These are phyloP conservation scores for Leccinum subtestaceum DNA, from an alignment of 768 basidiomycete species.

Conservation along the genomic window DNA sequence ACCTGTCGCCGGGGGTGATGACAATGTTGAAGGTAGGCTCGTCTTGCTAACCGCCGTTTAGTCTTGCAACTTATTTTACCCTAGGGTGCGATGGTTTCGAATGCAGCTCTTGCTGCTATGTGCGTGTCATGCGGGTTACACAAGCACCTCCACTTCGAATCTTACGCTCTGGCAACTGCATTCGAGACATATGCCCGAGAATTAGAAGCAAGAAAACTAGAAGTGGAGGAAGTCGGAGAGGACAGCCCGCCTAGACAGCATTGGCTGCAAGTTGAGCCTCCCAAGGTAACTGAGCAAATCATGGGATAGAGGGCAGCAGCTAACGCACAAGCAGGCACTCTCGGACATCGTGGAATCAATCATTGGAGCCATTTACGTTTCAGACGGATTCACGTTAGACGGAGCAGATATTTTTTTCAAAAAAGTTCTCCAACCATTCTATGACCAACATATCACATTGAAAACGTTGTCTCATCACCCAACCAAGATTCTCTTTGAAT, in stretches of 20 bases:
- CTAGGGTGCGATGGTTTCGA: conserved; percentile 85
- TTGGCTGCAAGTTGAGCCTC: conserved; percentile 74
- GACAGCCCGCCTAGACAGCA: conserved; percentile 60
- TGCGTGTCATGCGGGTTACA: conserved; percentile 70
- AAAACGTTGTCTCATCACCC: conserved; percentile 76
- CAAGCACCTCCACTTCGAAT: conserved; percentile 57
- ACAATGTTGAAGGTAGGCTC: conserved; percentile 67
- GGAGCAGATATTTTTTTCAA: conserved; percentile 68
- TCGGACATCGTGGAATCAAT: conserved; percentile 81
- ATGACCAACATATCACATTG: conserved; percentile 69
- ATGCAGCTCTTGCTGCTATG: conserved; percentile 70
- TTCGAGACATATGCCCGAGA: conserved; percentile 54
- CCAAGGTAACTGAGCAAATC: conserved; percentile 52
- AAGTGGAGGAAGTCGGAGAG: conserved; percentile 49
- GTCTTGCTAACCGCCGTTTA: neutral
- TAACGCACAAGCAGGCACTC: conserved; percentile 48
- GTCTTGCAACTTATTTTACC: neutral
- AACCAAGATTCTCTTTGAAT: conserved; percentile 68
- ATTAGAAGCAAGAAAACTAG: conserved; percentile 47
- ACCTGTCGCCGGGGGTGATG: conserved; percentile 71
- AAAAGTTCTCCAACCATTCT: conserved; percentile 71
- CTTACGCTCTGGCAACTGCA: conserved; percentile 45
- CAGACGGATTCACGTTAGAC: conserved; percentile 61
- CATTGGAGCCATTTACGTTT: conserved; percentile 76
- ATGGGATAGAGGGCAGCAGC: neutral